Conservation (phyloP, 1,284 basidiomycete genomes). For the Sanghuangporus weigelae region DNA sequence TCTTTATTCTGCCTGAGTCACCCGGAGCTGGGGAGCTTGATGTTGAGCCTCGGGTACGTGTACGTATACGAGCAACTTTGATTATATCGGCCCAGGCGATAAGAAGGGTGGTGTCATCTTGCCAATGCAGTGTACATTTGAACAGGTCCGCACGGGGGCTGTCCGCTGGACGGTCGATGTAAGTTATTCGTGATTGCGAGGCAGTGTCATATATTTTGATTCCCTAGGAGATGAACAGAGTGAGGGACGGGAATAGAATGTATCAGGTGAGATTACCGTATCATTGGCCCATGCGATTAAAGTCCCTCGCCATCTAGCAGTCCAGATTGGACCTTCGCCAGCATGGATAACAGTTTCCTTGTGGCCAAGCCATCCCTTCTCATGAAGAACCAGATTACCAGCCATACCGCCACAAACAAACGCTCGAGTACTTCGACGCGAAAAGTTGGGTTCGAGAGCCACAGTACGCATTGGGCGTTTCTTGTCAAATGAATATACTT, state of each 20-base stretch:
- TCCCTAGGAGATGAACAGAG: constrained; percentile 45
- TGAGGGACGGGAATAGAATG: not conserved
- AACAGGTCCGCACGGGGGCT: constrained; percentile 91
- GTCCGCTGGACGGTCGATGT: constrained; percentile 77
- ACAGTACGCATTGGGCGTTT: constrained; percentile 90
- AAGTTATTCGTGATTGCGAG: constrained; percentile 79
- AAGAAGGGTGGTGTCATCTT: constrained; percentile 84
- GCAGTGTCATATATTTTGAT: constrained; percentile 90
- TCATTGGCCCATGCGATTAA: constrained; percentile 98
- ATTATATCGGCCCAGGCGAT: constrained; percentile 95
- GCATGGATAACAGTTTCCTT: constrained; percentile 84
- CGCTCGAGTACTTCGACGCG: constrained; percentile 74
- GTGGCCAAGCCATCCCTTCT: constrained; percentile 97
- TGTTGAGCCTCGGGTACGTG: constrained; percentile 41
- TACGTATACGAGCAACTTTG: constrained; percentile 82
- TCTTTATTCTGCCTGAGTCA: constrained; percentile 29
- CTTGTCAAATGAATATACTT: constrained; percentile 87
- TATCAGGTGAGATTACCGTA: constrained; percentile 42
- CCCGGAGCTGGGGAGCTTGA: constrained; percentile 31
- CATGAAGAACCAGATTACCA: constrained; percentile 79
- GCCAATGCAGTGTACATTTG: constrained; percentile 89
- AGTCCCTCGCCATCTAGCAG: constrained; percentile 78
- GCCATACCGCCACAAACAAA: constrained; percentile 94
- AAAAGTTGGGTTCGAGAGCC: constrained; percentile 88
- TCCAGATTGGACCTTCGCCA: constrained; percentile 95